phyloP scores from a whole-genome alignment of 2,329 filamentous ascomycete genomes.

The Arthrobotrys sinensis region DNA sequence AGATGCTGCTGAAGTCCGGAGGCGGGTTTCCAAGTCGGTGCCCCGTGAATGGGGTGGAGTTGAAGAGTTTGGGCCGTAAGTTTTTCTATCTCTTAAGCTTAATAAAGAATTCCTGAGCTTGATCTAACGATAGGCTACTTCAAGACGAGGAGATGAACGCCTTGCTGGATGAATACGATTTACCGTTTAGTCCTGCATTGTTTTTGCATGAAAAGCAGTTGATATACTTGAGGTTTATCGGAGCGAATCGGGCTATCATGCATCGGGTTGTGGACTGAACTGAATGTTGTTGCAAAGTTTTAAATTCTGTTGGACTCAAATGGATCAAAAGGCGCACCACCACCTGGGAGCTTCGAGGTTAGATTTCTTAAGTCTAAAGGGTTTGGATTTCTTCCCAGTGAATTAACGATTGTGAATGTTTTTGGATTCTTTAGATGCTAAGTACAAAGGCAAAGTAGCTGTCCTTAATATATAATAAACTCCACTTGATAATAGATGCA shows the following conservation, averaged over 20 bases:
- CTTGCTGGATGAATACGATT: conserved; percentile 63
- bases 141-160: conserved; percentile 62
- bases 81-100: neutral
- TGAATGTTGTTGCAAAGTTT: neutral
- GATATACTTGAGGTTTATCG: conserved; percentile 64
- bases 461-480: conserved; percentile 38
- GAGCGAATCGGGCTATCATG: conserved; percentile 64
- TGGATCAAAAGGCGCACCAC: too few species aligned
- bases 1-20: conserved; percentile 57
- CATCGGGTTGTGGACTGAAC: conserved; percentile 64
- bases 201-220: conserved; percentile 65
- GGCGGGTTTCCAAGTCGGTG: conserved; percentile 60
- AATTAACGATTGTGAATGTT: conserved; percentile 34
- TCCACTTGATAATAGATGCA: conserved; percentile 24
- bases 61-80: conserved; percentile 62
- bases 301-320: neutral
- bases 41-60: conserved; percentile 61
- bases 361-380: neutral
- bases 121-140: conserved; percentile 11
- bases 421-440: neutral
- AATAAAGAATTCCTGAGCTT: neutral
- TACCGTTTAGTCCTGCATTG: conserved; percentile 64
- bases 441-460: neutral
- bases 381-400: too few species aligned
- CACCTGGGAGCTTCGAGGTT: neutral